phyloP scores from a whole-genome alignment of 768 basidiomycete genomes.

The Amanita molliuscula region DNA sequence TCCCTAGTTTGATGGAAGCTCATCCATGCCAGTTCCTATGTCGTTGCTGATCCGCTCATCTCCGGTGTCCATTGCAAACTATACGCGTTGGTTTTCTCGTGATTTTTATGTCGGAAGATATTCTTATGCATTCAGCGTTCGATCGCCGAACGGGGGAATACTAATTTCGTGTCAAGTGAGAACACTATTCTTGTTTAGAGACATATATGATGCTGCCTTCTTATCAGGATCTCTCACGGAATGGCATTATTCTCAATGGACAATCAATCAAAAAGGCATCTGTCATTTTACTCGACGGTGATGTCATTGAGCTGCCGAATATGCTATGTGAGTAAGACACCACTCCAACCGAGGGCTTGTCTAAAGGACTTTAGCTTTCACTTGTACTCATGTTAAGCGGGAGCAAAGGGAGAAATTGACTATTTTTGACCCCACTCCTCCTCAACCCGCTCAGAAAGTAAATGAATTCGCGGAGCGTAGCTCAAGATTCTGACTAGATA shows the following conservation, averaged over 20 bases:
- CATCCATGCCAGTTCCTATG: conserved; percentile 39
- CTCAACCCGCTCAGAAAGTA: conserved; percentile 44
- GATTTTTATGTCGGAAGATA: not conserved
- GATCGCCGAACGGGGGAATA: conserved; percentile 58
- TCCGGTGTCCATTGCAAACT: conserved; percentile 69
- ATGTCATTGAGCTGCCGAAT: conserved; percentile 55
- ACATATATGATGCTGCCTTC: not conserved
- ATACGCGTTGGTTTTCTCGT: conserved; percentile 50
- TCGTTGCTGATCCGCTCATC: conserved; percentile 49
- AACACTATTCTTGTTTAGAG: not conserved
- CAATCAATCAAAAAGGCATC: conserved; percentile 56
- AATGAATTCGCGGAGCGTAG: conserved; percentile 5
- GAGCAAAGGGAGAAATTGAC: conserved; percentile 40
- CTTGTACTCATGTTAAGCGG: conserved; percentile 50
- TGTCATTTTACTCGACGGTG: conserved; percentile 71
- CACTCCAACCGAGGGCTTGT: not conserved
- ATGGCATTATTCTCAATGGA: conserved; percentile 64
- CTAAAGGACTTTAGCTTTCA: conserved; percentile 38
- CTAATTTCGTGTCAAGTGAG: conserved; percentile 72
- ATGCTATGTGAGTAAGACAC: conserved; percentile 39
- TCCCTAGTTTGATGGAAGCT: conserved; percentile 14
- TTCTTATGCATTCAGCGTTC: conserved; percentile 35
- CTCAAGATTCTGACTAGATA: not conserved
- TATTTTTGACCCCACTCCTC: conserved; percentile 52
- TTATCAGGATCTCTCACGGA: conserved; percentile 62